Evolutionary conservation across 2,329 filamentous ascomycete genomes (phyloP), one percentile per base, ranked within the genome.

Genomic region (Paraphoma sp.): DNA sequence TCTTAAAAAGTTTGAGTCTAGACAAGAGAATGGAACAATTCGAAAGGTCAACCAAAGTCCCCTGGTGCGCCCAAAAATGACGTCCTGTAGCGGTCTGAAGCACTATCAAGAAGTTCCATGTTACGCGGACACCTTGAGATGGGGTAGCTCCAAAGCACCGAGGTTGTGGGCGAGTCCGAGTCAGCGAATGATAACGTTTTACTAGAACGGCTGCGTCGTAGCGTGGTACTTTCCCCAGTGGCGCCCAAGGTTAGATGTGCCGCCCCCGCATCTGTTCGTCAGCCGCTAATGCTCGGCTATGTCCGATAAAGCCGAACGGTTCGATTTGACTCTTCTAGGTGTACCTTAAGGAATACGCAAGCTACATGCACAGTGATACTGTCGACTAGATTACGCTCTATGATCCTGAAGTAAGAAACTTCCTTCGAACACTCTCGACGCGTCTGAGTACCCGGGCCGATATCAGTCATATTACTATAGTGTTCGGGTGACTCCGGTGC

Each of bases 91-190:
- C 5, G 30, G 7, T 7, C 14, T 29, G 36, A 28, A 43, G 43
- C 12, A 42, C 18, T 33, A 12, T 10, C n/a, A n/a, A 16, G 46
- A 46, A 31, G 16, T 28, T 41, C 18, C 45, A 44, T 53, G 14
- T 18, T 45, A 14, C 29, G 7, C 30, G 6, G 30, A 9, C 41
- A 41, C 4, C n/a, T 42, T 11, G n/a, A 29, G 46, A 51, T 53
- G 52, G 56, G 48, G 56, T 55, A 52, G 46, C 36, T 48, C 29
- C 16, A 10, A n/a, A 31, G 30, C 48, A 45, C 57, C 57, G 57
- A 60, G 57, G 57, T 60, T 53, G 57, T 42, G 31, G 41, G 33
- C 36, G 14, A 33, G 29, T 17, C 42, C 54, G 57, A 60, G 57
- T 57, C 57, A 60, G 57, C 57, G 54, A 57, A 56, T 60, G 28